Evolutionary conservation across 129 eudicot genomes (phyloP).

Genomic region (Daucus carota): DH1_v3.0 NC_030385.2:17437001-17437500

Average conservation of each 20-base stretch:
- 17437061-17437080: too few relatives aligned
- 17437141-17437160: too few relatives aligned
- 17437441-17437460: conserved; percentile 83
- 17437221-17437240: not conserved
- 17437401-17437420: conserved; percentile 91
- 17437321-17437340: conserved; percentile 99
- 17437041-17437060: too few relatives aligned
- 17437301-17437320: conserved; percentile 26
- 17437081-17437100: too few relatives aligned
- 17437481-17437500: conserved; percentile 85
- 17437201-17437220: not conserved
- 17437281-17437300: not conserved
- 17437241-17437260: not conserved
- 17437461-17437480: conserved; percentile 84
- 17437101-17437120: too few relatives aligned
- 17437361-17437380: conserved; percentile 57
- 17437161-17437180: too few relatives aligned
- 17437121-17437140: too few relatives aligned
- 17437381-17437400: conserved; percentile 73
- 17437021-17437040: too few relatives aligned
- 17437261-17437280: not conserved
- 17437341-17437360: conserved; percentile 65
- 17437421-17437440: conserved; percentile 83
- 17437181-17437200: too few relatives aligned
- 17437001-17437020: too few relatives aligned